phyloP scores from a whole-genome alignment of 345 rosid species.

The Linum trigynum region DNA sequence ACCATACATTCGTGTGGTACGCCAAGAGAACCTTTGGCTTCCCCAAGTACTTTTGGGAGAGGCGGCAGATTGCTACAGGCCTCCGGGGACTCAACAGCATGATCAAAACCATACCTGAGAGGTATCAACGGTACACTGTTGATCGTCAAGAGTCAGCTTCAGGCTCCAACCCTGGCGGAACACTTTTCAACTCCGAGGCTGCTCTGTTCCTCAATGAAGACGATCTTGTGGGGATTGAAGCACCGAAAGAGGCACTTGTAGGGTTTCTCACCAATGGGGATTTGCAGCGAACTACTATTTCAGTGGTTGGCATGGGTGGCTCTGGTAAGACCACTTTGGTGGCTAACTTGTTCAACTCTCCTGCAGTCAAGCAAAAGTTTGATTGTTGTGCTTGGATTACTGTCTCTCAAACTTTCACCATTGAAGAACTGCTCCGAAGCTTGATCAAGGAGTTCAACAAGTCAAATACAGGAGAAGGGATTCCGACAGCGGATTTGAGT shows the following conservation, averaged over 20 bases:
- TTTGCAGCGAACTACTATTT: slow-evolving; percentile 2
- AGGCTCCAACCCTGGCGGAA: neutral
- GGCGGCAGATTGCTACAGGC: slow-evolving; percentile 21
- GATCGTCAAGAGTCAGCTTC: neutral
- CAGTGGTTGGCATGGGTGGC: slow-evolving; percentile 26
- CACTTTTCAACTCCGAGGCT: slow-evolving; percentile 19
- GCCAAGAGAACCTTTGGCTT: slow-evolving; percentile 10
- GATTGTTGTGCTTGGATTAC: slow-evolving; percentile 12
- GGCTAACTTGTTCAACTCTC: slow-evolving; percentile 10
- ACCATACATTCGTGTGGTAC: neutral
- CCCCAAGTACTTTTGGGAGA: slow-evolving; percentile 21
- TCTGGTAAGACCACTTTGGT: slow-evolving; percentile 19
- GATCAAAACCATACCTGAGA: slow-evolving; percentile 23
- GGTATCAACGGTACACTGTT: slow-evolving; percentile 20
- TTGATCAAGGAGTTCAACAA: slow-evolving; percentile 28
- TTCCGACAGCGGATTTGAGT: slow-evolving; percentile 17
- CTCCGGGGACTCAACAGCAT: slow-evolving; percentile 16
- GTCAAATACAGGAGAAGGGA: slow-evolving; percentile 14
- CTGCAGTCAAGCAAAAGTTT: slow-evolving; percentile 11
- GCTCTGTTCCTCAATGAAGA: slow-evolving; percentile 24
- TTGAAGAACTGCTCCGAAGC: slow-evolving; percentile 29
- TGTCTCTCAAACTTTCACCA: slow-evolving; percentile 22
- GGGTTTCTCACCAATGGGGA: slow-evolving; percentile 11
- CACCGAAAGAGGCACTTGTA: slow-evolving; percentile 14
- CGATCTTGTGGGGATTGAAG: slow-evolving; percentile 34